phyloP scores from a whole-genome alignment of 2,329 filamentous ascomycete genomes.

The Camillea tinctor region DNA sequence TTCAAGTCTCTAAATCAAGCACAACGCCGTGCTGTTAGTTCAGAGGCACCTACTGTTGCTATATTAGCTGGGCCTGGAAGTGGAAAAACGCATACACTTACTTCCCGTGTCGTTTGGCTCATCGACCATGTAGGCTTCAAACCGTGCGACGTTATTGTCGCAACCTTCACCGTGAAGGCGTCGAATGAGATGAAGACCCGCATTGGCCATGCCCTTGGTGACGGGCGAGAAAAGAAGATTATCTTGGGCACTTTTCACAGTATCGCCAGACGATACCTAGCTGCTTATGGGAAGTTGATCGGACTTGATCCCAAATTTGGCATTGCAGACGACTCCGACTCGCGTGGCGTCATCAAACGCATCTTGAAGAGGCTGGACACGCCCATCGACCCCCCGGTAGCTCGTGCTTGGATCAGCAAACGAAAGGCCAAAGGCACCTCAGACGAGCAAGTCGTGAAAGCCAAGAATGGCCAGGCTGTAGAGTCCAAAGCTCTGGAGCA shows the following conservation, averaged over 20 bases:
- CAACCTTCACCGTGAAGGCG: conserved; percentile 96
- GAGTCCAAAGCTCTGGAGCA: conserved; percentile 61
- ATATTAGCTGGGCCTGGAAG: conserved; percentile 68
- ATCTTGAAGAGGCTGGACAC: conserved; percentile 75
- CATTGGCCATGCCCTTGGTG: conserved; percentile 77
- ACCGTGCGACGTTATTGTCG: conserved; percentile 88
- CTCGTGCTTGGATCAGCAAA: conserved; percentile 75
- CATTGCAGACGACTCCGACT: conserved; percentile 85
- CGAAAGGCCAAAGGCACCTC: conserved; percentile 57
- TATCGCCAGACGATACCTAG: conserved; percentile 80
- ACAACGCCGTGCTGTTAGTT: conserved; percentile 56
- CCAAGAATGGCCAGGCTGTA: conserved; percentile 39
- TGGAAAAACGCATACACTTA: conserved; percentile 94
- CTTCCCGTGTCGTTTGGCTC: conserved; percentile 87
- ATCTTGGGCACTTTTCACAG: conserved; percentile 94
- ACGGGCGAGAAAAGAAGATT: conserved; percentile 70
- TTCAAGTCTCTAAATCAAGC: conserved; percentile 53
- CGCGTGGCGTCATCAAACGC: conserved; percentile 73
- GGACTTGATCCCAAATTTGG: conserved; percentile 81
- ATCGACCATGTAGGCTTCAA: conserved; percentile 68
- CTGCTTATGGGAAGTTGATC: conserved; percentile 80
- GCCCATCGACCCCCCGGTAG: conserved; percentile 65
- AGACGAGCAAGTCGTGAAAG: conserved; percentile 39
- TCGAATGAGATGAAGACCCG: conserved; percentile 90
- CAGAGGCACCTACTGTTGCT: conserved; percentile 54